Base-by-base conservation (phyloP, 371 early-diverging fungal genomes). In the Mortierella sp. region DNA sequence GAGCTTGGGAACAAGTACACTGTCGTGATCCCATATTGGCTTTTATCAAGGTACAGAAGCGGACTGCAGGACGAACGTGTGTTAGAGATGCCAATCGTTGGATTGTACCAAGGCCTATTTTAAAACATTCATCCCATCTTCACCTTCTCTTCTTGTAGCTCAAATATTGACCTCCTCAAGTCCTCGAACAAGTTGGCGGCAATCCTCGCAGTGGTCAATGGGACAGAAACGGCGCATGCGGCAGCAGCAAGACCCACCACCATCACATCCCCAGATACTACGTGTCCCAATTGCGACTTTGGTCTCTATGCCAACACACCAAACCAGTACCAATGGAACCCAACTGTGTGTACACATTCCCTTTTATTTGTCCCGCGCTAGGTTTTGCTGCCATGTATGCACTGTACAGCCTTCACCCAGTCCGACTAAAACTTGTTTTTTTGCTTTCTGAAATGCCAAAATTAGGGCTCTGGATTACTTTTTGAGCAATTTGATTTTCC, bases 221-320 rank as follows among this genome's bases (percentile, higher is more conserved):
- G 88, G 57, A 84, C 89, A 3, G 78, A 72, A 14, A 79, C 75
- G 0, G 70, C 60, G 7, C 54, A 83, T 52, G 14, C 70, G 24
- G 14, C 74, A 63, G 70, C 89, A 16, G 63, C 70, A 16, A 90
- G 92, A 10, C 74, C 84, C 16, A 52, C 74, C 9, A 70, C 21
- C 4, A 50, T 73, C 10, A 78, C 72, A 31, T 96, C 96, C 5
- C 92, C 94, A 0, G 96, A 96, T 72, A 73, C 88, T 8, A 82
- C 87, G 5, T 95, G 94, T 81, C 96, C 96, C 4, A 95, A 95
- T 72, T 95, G 94, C 73, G 87, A 93, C 74, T 95, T 89, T 89
- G 95, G 95, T 19, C 88, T 95, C 7, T 95, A 95, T 84, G 93
- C 93, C 14, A 90, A 92, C 58, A 82, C 90, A 13, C 38, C 90